A percentile compares a stretch with the other conserved stretches of the same genome.
phyloP scores from a whole-genome alignment of 768 basidiomycete species.

The Boletus speciosus region DNA sequence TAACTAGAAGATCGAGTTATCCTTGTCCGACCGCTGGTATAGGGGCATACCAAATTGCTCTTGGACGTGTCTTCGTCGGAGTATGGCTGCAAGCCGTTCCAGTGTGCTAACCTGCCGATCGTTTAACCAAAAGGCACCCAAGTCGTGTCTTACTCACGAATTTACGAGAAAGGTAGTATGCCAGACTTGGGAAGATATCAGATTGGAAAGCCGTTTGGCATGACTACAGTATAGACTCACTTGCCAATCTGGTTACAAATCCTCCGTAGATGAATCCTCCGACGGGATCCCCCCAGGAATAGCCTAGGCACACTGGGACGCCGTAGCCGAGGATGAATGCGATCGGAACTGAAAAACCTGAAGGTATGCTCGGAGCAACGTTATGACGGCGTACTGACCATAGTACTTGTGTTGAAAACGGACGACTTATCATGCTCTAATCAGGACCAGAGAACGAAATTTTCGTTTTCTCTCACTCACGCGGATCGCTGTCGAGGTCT shows the following conservation, averaged over 20 bases:
- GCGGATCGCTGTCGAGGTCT: conserved; percentile 4
- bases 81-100: conserved; percentile 10
- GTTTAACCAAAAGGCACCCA: neutral
- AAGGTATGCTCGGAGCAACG: neutral
- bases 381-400: neutral
- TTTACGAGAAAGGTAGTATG: conserved; percentile 9
- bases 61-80: conserved; percentile 13
- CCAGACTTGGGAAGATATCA: conserved; percentile 6
- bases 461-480: conserved; percentile 5
- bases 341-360: conserved; percentile 7
- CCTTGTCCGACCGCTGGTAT: neutral
- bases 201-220: neutral
- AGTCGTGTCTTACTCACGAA: neutral
- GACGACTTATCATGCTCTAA: neutral
- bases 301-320: neutral
- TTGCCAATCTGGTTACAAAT: conserved; percentile 7
- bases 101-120: conserved; percentile 5
- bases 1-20: conserved; percentile 4
- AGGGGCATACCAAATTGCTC: conserved; percentile 3
- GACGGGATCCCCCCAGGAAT: conserved; percentile 9
- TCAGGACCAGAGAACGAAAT: neutral
- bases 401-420: conserved; percentile 11
- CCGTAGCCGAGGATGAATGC: conserved; percentile 3
- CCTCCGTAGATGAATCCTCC: conserved; percentile 10
- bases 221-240: neutral